Evolutionary conservation across 2,329 filamentous ascomycete species (phyloP).

Genomic region (Fusarium mexicanum): DNA sequence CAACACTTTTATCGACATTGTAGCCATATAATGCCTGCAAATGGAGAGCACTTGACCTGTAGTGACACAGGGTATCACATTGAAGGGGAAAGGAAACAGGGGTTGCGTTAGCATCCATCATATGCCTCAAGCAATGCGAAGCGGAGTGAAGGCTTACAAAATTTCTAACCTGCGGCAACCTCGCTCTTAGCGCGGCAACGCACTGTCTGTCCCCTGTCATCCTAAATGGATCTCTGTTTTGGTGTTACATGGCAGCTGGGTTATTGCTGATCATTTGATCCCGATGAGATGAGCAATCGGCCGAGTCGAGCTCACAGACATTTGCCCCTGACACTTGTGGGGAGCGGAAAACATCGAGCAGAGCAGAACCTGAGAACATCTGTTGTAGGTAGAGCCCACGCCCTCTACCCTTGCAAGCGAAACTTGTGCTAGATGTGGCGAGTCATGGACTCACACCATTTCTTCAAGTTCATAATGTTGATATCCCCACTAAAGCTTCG

Average conservation of each 20-base stretch:
- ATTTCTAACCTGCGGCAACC: not conserved
- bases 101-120: not conserved
- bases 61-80: not conserved
- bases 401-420: constrained; percentile 15
- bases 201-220: not conserved
- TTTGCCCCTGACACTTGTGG: constrained; percentile 12
- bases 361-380: not conserved
- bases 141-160: not conserved
- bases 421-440: constrained; percentile 4
- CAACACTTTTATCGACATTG: not conserved
- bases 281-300: constrained; percentile 29
- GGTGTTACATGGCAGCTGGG: not conserved
- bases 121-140: not conserved
- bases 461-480: not conserved
- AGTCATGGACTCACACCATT: constrained; percentile 28
- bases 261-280: constrained; percentile 1
- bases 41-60: not conserved
- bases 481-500: constrained; percentile 4
- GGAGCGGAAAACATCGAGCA: constrained; percentile 12
- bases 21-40: not conserved
- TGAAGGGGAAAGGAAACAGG: not conserved
- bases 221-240: not conserved
- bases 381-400: not conserved
- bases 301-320: constrained; percentile 21
- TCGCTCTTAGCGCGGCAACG: constrained; percentile 18